Percentiles rank a stretch among this genome's conserved stretches.
These are phyloP conservation scores for Onygenales sp. DNA, from an alignment of 2,329 filamentous ascomycete genomes.

Conservation along the genomic window DNA sequence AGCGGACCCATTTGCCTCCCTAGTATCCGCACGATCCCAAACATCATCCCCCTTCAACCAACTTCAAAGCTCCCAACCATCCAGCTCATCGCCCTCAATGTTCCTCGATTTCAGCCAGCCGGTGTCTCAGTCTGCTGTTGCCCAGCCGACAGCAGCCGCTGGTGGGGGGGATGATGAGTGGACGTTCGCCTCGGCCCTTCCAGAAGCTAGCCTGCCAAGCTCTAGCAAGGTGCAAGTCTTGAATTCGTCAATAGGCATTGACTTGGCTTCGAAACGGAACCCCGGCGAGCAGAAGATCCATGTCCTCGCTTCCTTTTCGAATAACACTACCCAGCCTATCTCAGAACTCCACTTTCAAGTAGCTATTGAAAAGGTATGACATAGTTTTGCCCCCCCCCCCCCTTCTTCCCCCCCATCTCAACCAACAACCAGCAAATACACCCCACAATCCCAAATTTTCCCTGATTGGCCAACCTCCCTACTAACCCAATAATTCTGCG, in stretches of 20 bases:
- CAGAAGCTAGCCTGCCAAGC: constrained; percentile 48
- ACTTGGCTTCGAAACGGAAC: constrained; percentile 58
- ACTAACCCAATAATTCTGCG: constrained; percentile 1
- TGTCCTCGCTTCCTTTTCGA: constrained; percentile 74
- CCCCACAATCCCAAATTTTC: neutral
- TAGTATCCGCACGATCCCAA: constrained; percentile 44
- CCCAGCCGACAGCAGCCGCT: constrained; percentile 9
- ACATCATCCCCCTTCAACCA: constrained; percentile 32
- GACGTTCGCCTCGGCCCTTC: constrained; percentile 83
- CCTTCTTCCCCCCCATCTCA: neutral
- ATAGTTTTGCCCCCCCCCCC: neutral
- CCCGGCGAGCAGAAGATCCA: constrained; percentile 50
- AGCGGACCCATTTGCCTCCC: constrained; percentile 50
- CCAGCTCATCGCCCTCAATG: constrained; percentile 18
- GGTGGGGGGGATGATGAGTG: constrained; percentile 73
- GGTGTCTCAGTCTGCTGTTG: constrained; percentile 5
- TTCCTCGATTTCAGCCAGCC: constrained; percentile 23
- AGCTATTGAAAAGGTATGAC: constrained; percentile 77
- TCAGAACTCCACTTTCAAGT: constrained; percentile 80
- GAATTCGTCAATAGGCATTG: constrained; percentile 60
- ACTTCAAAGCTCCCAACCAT: constrained; percentile 14
- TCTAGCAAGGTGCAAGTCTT: constrained; percentile 59
- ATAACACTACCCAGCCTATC: constrained; percentile 61
- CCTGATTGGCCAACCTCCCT: constrained; percentile 3
- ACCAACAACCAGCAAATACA: no score